Conservation (phyloP, 441 rosid genomes). For the Populus hybrid region DNA sequence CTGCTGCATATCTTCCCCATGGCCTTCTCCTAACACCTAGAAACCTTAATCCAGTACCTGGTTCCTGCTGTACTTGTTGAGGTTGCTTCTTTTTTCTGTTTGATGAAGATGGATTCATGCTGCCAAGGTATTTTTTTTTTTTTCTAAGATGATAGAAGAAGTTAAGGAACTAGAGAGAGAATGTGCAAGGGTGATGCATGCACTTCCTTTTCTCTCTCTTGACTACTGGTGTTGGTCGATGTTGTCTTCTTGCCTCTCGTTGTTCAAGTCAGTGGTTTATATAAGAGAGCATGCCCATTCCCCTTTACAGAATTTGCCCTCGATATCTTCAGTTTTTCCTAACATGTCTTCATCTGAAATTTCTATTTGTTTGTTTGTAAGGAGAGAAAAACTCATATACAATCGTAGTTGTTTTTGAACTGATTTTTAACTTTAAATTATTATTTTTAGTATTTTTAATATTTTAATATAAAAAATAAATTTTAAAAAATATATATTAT, state of each 20-base stretch:
- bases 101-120: conserved; percentile 47
- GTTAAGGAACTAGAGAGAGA: neutral
- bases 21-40: conserved; percentile 78
- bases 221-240: neutral
- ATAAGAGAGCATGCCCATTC: neutral
- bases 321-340: neutral
- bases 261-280: neutral
- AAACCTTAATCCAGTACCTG: conserved; percentile 36
- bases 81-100: conserved; percentile 53
- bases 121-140: neutral
- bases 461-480: too few species aligned
- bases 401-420: too few species aligned
- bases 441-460: too few species aligned
- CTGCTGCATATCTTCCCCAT: conserved; percentile 91
- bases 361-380: too few species aligned
- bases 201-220: too few species aligned
- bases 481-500: too few species aligned
- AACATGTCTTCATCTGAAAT: neutral
- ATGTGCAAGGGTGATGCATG: too few species aligned
- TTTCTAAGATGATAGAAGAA: neutral
- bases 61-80: conserved; percentile 5
- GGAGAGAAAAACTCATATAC: too few species aligned
- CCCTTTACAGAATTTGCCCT: neutral
- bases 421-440: too few species aligned
- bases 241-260: neutral